A percentile compares a stretch with the other conserved stretches of the same genome.
phyloP scores from a whole-genome alignment of 2,329 filamentous ascomycete species.

The Botrytis deweyae region DNA sequence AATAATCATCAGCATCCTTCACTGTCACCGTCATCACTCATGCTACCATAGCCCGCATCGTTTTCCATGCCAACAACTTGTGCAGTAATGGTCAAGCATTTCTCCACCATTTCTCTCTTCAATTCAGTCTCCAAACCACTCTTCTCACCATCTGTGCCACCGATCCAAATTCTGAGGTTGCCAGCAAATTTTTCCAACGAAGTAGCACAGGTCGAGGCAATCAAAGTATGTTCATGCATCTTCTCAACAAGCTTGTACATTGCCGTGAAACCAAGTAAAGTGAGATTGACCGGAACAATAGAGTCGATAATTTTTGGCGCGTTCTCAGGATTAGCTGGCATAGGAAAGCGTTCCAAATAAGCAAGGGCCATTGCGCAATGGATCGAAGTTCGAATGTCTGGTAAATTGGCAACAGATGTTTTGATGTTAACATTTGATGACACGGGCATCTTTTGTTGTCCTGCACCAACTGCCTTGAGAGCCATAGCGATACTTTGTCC shows the following conservation, averaged over 20 bases:
- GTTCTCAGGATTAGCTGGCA: constrained; percentile 44
- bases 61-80: constrained; percentile 60
- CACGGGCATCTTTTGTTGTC: constrained; percentile 28
- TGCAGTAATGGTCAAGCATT: constrained; percentile 56
- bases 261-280: constrained; percentile 58
- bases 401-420: constrained; percentile 45
- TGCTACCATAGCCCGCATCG: constrained; percentile 60
- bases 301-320: constrained; percentile 51
- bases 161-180: constrained; percentile 60
- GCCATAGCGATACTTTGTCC: constrained; percentile 57
- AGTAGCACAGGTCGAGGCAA: constrained; percentile 48
- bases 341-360: constrained; percentile 51
- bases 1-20: constrained; percentile 34
- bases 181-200: constrained; percentile 58
- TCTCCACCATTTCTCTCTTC: constrained; percentile 54
- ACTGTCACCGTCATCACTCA: constrained; percentile 46
- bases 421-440: constrained; percentile 49
- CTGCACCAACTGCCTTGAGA: constrained; percentile 51
- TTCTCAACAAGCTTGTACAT: constrained; percentile 58
- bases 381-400: constrained; percentile 57
- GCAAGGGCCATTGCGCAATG: constrained; percentile 61
- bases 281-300: constrained; percentile 46
- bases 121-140: constrained; percentile 52
- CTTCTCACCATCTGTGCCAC: constrained; percentile 50
- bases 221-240: constrained; percentile 49